phyloP scores from a whole-genome alignment of 352 stramenopile genomes.

The Pythium diclinum region DNA sequence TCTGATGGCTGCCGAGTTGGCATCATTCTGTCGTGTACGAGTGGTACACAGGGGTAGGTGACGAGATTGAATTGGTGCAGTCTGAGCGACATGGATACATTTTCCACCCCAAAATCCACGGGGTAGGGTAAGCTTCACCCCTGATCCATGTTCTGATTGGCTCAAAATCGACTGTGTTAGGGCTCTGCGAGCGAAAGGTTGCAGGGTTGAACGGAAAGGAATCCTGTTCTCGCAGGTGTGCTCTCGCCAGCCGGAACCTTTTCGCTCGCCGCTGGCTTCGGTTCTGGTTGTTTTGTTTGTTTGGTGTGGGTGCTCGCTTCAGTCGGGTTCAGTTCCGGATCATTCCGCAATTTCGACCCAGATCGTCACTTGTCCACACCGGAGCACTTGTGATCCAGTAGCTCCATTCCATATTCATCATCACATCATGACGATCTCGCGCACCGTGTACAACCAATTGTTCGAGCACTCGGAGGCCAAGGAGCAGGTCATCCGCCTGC shows the following conservation, averaged over 20 bases:
- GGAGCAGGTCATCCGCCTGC: slow-evolving; percentile 73
- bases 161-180: slow-evolving; percentile 20
- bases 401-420: slow-evolving; percentile 10
- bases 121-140: slow-evolving; percentile 10
- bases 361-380: slow-evolving; percentile 6
- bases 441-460: slow-evolving; percentile 81
- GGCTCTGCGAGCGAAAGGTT: slow-evolving; percentile 24
- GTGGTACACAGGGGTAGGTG: slow-evolving; percentile 22
- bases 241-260: slow-evolving; percentile 26
- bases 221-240: slow-evolving; percentile 12
- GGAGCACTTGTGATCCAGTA: no score
- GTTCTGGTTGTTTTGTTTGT: slow-evolving; percentile 4
- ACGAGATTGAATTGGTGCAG: slow-evolving; percentile 20
- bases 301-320: background rate
- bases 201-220: slow-evolving; percentile 29
- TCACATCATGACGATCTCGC: slow-evolving; percentile 83
- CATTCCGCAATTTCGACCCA: slow-evolving; percentile 30
- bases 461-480: slow-evolving; percentile 61
- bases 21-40: background rate
- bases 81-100: slow-evolving; percentile 32
- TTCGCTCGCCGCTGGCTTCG: slow-evolving; percentile 22
- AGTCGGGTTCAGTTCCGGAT: background rate
- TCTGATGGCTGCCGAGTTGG: slow-evolving; percentile 21
- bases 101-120: slow-evolving; percentile 7
- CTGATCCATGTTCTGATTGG: slow-evolving; percentile 15